Base-by-base conservation (phyloP, 1,139 yeast species). In the Yamadazyma mexicana region DNA sequence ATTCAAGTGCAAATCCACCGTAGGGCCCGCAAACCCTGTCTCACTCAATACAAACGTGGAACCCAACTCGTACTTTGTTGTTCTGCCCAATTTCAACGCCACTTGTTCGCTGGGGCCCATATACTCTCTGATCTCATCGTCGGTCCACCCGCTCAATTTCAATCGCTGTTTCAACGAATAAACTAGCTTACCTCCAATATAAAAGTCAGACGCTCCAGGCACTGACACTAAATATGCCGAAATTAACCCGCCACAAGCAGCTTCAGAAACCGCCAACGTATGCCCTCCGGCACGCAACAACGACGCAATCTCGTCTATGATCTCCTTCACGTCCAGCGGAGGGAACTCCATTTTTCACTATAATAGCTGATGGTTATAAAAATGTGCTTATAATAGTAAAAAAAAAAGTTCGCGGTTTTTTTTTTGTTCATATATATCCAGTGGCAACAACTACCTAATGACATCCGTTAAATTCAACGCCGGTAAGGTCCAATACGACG, bases 1-100 rank as follows among this genome's bases (percentile, higher is more conserved):
- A 15, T 51, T 50, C 40, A 70, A 58, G 42, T 70, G 75, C 33
- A 67, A 66, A 47, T 68, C 70, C 2, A 73, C 64, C 0, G 82
- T 69, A 10, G 94, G 94, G 0, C 95, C 95, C 0, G 95, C 94
- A 69, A 85, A 83, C 2, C 96, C 96, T 0, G 95, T 83, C 56
- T 87, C 96, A 0, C 91, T 82, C 26, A 87, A 69, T 5, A 87
- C 88, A 61, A 81, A 87, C 0, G 91, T 84, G 6, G 89, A 81
- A 0, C 95, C 95, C 47, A 87, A 72, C 57, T 87, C 96, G 48
- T 87, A 77, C 54, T 83, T 74, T 40, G 89, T 70, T 44, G 87
- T 87, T 40, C 96, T 68, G 2, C 96, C 95, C 51, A 87, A 67
- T 51, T 86, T 75, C 42, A 81, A 59, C 1, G 87, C 95, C 18